These are phyloP conservation scores for Jackrogersella minutella DNA, from an alignment of 495 filamentous ascomycete species.

Conservation along the genomic window DNA sequence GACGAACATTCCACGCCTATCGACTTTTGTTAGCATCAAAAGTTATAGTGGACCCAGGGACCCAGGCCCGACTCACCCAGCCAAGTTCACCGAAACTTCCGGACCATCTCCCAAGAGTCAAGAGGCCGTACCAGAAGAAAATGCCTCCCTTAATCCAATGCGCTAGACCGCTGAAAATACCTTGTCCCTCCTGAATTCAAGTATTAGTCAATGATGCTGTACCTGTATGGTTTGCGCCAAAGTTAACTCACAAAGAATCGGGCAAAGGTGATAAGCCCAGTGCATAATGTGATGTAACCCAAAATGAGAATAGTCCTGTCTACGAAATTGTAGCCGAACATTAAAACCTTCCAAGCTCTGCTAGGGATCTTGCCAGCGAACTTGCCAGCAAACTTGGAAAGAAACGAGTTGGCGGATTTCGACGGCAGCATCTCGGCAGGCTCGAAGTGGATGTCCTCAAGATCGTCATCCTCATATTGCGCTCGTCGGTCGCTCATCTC, in stretches of 20 bases:
- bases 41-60: neutral
- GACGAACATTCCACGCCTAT: conserved; percentile 88
- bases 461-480: conserved; percentile 59
- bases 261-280: conserved; percentile 65
- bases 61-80: conserved; percentile 73
- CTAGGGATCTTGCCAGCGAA: conserved; percentile 49
- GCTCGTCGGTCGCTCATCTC: conserved; percentile 59
- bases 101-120: conserved; percentile 89
- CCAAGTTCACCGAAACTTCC: conserved; percentile 91
- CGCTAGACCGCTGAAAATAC: conserved; percentile 85
- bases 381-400: conserved; percentile 45
- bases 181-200: conserved; percentile 56
- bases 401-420: conserved; percentile 41
- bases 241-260: conserved; percentile 63
- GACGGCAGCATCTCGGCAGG: conserved; percentile 45
- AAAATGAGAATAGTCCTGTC: conserved; percentile 59
- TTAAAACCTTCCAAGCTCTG: conserved; percentile 53
- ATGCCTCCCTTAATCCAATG: conserved; percentile 98
- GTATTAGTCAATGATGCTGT: conserved; percentile 16
- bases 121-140: conserved; percentile 92
- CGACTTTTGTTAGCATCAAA: conserved; percentile 19
- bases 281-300: conserved; percentile 66
- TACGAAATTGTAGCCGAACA: conserved; percentile 53
- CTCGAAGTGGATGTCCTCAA: conserved; percentile 48
- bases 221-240: neutral